These are phyloP conservation scores for Inonotus hispidus DNA, from an alignment of 1,284 basidiomycete species.

Conservation along the genomic window DNA sequence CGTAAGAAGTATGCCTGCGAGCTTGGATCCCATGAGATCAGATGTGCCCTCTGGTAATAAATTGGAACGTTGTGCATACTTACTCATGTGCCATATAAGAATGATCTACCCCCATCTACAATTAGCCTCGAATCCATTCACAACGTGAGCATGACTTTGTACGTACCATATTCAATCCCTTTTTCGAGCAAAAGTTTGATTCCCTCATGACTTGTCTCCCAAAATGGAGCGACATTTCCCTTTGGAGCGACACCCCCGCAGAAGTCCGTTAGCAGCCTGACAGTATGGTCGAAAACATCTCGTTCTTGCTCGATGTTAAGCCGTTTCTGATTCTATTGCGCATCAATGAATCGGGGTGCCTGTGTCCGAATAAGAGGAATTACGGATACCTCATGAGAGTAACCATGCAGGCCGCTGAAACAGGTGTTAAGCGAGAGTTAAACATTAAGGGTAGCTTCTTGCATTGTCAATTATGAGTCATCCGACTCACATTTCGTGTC, in stretches of 20 bases:
- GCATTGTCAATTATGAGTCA: background rate
- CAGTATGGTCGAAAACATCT: constrained; percentile 67
- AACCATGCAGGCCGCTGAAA: constrained; percentile 62
- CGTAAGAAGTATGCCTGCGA: constrained; percentile 67
- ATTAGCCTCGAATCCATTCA: background rate
- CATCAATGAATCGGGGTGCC: background rate
- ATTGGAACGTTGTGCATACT: constrained; percentile 26
- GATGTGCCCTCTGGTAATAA: background rate
- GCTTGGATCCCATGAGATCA: constrained; percentile 32
- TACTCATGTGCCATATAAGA: constrained; percentile 62
- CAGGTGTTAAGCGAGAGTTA: background rate
- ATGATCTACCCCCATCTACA: constrained; percentile 42
- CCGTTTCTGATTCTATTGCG: constrained; percentile 50
- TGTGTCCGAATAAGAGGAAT: background rate
- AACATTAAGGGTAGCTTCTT: too few species aligned
- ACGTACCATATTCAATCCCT: constrained; percentile 67
- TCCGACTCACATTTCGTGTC: constrained; percentile 56
- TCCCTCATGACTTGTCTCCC: constrained; percentile 71
- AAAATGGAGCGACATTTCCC: constrained; percentile 72
- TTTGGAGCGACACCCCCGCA: constrained; percentile 63
- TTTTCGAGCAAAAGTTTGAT: constrained; percentile 63
- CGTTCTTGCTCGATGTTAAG: constrained; percentile 65
- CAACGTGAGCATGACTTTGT: background rate
- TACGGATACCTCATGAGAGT: constrained; percentile 57
- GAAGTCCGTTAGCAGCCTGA: constrained; percentile 61